Evolutionary conservation across 306 rosid genomes (phyloP), one percentile per base, ranked within the genome.

Genomic region (Vicia faba): DNA sequence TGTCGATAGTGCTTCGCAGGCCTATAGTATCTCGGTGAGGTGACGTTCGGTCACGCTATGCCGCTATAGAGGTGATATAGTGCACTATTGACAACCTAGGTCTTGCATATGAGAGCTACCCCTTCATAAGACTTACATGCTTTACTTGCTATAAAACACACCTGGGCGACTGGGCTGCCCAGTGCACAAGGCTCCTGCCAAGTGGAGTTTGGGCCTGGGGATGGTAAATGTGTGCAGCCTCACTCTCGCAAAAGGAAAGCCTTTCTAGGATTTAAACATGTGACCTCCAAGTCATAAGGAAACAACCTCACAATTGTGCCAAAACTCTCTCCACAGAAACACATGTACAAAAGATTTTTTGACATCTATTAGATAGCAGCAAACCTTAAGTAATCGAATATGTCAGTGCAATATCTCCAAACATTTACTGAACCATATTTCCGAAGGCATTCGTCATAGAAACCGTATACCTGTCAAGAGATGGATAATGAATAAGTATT

Each of bases 401-500:
- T 84, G 79, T 91, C 99, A 3, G 99, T 95, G 81, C 99, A 95
- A 60, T 95, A 91, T 95, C 96, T 91, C 99, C 99, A 95, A 51
- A 95, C 99, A 83, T 95, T 95, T 80, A 85, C 95, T 25, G 99
- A 95, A 61, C 97, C 99, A 75, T 95, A 95, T 79, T 95, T 95
- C 38, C 99, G 95, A 36, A 95, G 95, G 84, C 99, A 95, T 83
- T 95, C 99, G 19, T 95, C 99, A 51, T 95, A 95, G 84, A 95
- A 95, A 83, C 99, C 99, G 77, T 95, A 95, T 69, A 95, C 99
- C 99, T 95, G 95, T 74, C 83, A 70, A 49, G 63, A 59, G 61
- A 77, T 45, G 66, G 53, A 80, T 41, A 75, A 36, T 70, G 61
- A 62, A 70, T 82, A 71, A 86, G 83, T 67, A 61, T 33, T 70